Percentiles rank a stretch among this genome's conserved stretches.
phyloP scores from a whole-genome alignment of 805 yeast species.

The Candida germanica region DNA sequence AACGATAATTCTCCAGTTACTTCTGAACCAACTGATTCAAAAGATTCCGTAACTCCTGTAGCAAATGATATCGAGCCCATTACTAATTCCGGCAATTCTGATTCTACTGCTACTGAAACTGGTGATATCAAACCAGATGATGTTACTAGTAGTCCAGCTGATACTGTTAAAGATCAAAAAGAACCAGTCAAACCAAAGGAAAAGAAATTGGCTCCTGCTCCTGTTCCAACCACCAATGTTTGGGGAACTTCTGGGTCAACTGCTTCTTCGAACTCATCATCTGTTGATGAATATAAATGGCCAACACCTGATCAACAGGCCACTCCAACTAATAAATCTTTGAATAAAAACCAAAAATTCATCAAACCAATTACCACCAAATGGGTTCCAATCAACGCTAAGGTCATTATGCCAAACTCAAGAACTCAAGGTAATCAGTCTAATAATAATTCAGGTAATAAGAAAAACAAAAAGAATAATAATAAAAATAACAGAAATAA shows the following conservation, averaged over 20 bases:
- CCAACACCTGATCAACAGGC: slow-evolving; percentile 38
- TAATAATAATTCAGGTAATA: slow-evolving; percentile 22
- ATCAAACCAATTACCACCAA: slow-evolving; percentile 41
- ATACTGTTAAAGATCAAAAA: slow-evolving; percentile 6
- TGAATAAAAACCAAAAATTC: slow-evolving; percentile 26
- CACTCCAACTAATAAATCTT: slow-evolving; percentile 10
- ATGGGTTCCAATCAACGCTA: slow-evolving; percentile 45
- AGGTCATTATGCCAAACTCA: slow-evolving; percentile 38
- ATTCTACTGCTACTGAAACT: slow-evolving; percentile 9
- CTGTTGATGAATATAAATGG: slow-evolving; percentile 43
- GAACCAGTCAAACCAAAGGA: slow-evolving; percentile 19
- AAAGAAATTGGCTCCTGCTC: slow-evolving; percentile 40
- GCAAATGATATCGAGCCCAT: background rate
- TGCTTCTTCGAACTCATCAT: slow-evolving; percentile 6
- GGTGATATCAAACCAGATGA: no score
- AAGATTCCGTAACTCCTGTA: background rate
- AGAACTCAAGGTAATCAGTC: slow-evolving; percentile 18
- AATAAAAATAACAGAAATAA: slow-evolving; percentile 18
- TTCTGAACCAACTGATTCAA: background rate
- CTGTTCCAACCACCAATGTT: slow-evolving; percentile 42
- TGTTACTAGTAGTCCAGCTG: slow-evolving; percentile 4
- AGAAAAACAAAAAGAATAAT: slow-evolving; percentile 23
- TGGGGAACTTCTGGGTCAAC: slow-evolving; percentile 28
- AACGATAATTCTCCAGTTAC: slow-evolving; percentile 6
- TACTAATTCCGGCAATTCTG: slow-evolving; percentile 3